Conservation (phyloP, 1,284 basidiomycete species). For the Moniliophthora roreri region DNA sequence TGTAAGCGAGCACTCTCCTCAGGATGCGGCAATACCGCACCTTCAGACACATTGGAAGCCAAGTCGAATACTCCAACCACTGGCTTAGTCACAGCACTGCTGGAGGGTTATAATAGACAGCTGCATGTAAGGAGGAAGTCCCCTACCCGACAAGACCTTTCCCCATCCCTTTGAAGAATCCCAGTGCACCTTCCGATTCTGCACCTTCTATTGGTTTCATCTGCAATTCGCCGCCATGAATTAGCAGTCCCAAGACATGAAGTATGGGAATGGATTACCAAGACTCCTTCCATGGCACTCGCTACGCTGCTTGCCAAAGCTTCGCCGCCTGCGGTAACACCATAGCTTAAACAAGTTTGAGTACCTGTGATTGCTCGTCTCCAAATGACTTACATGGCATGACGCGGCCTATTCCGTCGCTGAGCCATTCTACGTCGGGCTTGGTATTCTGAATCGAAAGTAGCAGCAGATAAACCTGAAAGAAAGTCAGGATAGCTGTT, state of each 20-base stretch:
- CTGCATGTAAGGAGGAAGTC: conserved; percentile 11
- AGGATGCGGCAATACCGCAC: conserved; percentile 33
- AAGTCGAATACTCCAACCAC: conserved; percentile 97
- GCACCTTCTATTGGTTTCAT: conserved; percentile 97
- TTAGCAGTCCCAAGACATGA: neutral
- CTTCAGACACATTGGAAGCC: conserved; percentile 95
- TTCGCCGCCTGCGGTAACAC: conserved; percentile 92
- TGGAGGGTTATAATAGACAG: conserved; percentile 18
- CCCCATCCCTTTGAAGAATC: conserved; percentile 98
- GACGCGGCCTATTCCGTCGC: conserved; percentile 91
- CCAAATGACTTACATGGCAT: conserved; percentile 74
- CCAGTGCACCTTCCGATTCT: conserved; percentile 89
- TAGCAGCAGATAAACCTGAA: conserved; percentile 90
- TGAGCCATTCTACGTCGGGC: conserved; percentile 85
- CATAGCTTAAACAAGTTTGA: conserved; percentile 59
- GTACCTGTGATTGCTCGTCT: neutral
- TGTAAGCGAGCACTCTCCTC: neutral
- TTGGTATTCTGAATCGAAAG: conserved; percentile 96
- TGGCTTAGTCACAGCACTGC: conserved; percentile 91
- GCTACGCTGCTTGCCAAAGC: conserved; percentile 93
- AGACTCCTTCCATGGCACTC: conserved; percentile 94
- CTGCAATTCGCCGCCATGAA: conserved; percentile 32
- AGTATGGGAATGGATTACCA: conserved; percentile 55
- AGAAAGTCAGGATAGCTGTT: conserved; percentile 6
- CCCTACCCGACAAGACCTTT: conserved; percentile 92